Evolutionary conservation across 2,329 filamentous ascomycete species (phyloP).

Genomic region (Clarireedia monteithiana): DNA sequence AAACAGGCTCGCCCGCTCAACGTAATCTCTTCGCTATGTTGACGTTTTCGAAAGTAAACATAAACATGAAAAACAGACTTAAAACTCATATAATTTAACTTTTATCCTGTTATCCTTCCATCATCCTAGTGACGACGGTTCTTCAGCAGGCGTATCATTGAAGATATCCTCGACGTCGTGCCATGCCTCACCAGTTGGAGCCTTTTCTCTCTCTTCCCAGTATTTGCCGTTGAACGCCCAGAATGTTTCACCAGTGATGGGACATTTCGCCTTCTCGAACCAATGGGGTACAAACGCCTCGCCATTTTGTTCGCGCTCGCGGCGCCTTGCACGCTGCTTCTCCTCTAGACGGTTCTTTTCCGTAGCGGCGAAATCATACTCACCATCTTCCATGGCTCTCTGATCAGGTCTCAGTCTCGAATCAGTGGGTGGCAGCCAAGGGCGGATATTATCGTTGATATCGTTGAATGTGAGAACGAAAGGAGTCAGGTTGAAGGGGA

Average conservation of each 20-base stretch:
- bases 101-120: too few relatives aligned
- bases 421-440: slow-evolving; percentile 82
- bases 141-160: neutral
- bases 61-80: too few relatives aligned
- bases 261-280: slow-evolving; percentile 68
- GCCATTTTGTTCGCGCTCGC: slow-evolving; percentile 65
- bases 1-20: too few relatives aligned
- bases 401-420: slow-evolving; percentile 91
- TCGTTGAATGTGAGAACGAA: slow-evolving; percentile 95
- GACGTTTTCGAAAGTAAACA: too few relatives aligned
- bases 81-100: too few relatives aligned
- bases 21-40: too few relatives aligned
- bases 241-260: slow-evolving; percentile 77
- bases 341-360: slow-evolving; percentile 96
- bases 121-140: too few relatives aligned
- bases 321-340: slow-evolving; percentile 71
- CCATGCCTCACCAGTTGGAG: slow-evolving; percentile 25
- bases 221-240: slow-evolving; percentile 89
- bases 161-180: slow-evolving; percentile 31
- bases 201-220: slow-evolving; percentile 58
- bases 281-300: slow-evolving; percentile 79
- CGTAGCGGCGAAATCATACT: slow-evolving; percentile 84
- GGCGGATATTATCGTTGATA: slow-evolving; percentile 70
- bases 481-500: slow-evolving; percentile 95
- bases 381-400: slow-evolving; percentile 96